A percentile compares a stretch with the other conserved stretches of the same genome.
These are phyloP conservation scores for Lentithecium fluviatile DNA, from an alignment of 495 filamentous ascomycete genomes.

Conservation along the genomic window DNA sequence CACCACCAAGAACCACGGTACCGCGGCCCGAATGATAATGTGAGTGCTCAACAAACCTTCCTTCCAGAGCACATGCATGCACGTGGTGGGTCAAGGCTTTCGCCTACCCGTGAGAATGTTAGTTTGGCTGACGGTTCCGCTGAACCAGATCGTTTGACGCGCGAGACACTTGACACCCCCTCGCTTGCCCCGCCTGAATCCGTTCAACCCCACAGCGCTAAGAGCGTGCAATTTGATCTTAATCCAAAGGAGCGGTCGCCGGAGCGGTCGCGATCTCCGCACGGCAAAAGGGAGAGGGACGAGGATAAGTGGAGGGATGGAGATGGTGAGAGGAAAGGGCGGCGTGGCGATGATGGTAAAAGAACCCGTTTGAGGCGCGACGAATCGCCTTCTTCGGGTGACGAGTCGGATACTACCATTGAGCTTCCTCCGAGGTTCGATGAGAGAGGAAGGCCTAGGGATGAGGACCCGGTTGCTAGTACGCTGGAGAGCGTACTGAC, in stretches of 20 bases:
- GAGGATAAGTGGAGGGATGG: conserved; percentile 6
- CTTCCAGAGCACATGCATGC: conserved; percentile 24
- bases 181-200: background rate
- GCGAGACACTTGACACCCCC: background rate
- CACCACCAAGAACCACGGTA: conserved; percentile 23
- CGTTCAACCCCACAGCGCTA: conserved; percentile 9
- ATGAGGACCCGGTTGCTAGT: conserved; percentile 36
- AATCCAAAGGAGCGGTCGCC: conserved; percentile 14
- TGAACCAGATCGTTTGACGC: conserved; percentile 26
- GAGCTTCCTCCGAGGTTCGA: conserved; percentile 44
- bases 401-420: conserved; percentile 37
- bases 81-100: conserved; percentile 31
- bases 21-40: conserved; percentile 40
- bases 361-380: conserved; percentile 2
- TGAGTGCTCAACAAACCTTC: conserved; percentile 40
- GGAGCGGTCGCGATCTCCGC: background rate
- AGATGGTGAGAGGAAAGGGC: conserved; percentile 8
- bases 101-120: conserved; percentile 15
- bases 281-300: background rate
- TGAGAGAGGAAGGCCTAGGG: conserved; percentile 33
- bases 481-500: conserved; percentile 32
- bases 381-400: conserved; percentile 24
- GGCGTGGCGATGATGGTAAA: conserved; percentile 1
- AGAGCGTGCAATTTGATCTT: conserved; percentile 38
- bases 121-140: conserved; percentile 2